Conservation (phyloP, 2,329 filamentous ascomycete genomes). For the Sporothrix brasiliensis region DNA sequence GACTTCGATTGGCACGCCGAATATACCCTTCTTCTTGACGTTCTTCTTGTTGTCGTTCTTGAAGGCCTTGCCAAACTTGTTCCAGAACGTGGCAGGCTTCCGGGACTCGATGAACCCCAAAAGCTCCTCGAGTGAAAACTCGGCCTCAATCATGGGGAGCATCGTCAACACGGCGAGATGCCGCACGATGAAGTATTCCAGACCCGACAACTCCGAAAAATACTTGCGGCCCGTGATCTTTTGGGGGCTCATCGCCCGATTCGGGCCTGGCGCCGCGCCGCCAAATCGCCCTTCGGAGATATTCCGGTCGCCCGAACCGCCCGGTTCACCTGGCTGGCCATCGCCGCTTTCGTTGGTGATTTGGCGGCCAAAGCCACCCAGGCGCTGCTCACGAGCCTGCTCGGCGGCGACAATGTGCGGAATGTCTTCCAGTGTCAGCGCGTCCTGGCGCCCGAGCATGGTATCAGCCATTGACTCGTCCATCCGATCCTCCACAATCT, state of each 20-base stretch:
- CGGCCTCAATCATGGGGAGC: constrained; percentile 84
- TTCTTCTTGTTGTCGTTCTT: constrained; percentile 78
- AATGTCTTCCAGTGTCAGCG: constrained; percentile 92
- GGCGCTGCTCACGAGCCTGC: constrained; percentile 86
- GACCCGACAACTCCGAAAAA: constrained; percentile 90
- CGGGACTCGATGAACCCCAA: constrained; percentile 89
- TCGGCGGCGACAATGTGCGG: constrained; percentile 93
- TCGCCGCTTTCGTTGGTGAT: constrained; percentile 64
- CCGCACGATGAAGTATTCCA: constrained; percentile 97
- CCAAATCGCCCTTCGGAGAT: neutral
- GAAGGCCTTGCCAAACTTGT: constrained; percentile 95
- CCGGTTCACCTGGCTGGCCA: constrained; percentile 2
- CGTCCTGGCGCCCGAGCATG: constrained; percentile 88
- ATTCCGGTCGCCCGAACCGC: constrained; percentile 12
- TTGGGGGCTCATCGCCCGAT: constrained; percentile 4
- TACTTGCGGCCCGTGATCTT: constrained; percentile 68
- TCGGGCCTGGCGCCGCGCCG: constrained; percentile 38
- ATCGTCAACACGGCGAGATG: constrained; percentile 94
- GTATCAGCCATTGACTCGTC: constrained; percentile 73
- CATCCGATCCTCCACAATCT: constrained; percentile 78
- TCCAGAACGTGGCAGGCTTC: constrained; percentile 91
- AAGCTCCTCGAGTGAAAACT: constrained; percentile 93
- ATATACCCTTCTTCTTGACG: constrained; percentile 89
- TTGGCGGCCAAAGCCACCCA: constrained; percentile 73
- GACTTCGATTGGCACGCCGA: constrained; percentile 83